Evolutionary conservation across 495 filamentous ascomycete species (phyloP), one percentile per base, ranked within the genome.

Genomic region (Daldinia decipiens): DNA sequence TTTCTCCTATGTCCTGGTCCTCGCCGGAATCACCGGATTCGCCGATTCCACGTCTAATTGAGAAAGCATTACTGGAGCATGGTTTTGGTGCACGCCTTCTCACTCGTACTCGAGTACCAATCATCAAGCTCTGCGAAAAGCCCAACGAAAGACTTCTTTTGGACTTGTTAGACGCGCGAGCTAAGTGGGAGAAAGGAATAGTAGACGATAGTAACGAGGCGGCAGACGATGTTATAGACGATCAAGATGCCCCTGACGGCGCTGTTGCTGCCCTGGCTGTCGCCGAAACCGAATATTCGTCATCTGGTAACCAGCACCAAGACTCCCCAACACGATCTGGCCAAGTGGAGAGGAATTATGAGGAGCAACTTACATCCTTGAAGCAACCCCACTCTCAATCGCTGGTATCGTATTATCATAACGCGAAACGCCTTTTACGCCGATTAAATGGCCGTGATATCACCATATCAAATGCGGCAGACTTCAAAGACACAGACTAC

Each of bases 51-150:
- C 82, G 90, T 39, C 64, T 91, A 15, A 70, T 94, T 9, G 90
- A 93, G 73, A 90, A 87, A 69, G 82, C 82, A 2, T 82, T 95
- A n/a, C 82, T 93, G n/a, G 83, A 91, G 4, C 70, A 82, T 34
- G 91, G 90, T 0, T 87, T 88, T 63, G 90, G 90, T 40, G 91
- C 89, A 21, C 83, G 90, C 1, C 78, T 95, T 7, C 83, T 94
- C 7, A 88, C 90, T 21, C 84, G 83, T 38, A 93, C 93, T 7
- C 85, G 92, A 67, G 88, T 94, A 31, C 93, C 93, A 24, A 94
- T 95, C 62, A 88, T 96, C 73, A 93, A 93, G 70, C 79, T 96
- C 32, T 93, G 91, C 78, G 85, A 93, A 74, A 86, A 84, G 62
- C 91, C 91, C 5, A 82, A 82, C 0, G 71, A 78, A 5, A 77